Percentiles rank a stretch among this genome's conserved stretches.
These are phyloP conservation scores for Papiliotrema flavescens DNA, from an alignment of 1,284 basidiomycete genomes.

Conservation along the genomic window DNA sequence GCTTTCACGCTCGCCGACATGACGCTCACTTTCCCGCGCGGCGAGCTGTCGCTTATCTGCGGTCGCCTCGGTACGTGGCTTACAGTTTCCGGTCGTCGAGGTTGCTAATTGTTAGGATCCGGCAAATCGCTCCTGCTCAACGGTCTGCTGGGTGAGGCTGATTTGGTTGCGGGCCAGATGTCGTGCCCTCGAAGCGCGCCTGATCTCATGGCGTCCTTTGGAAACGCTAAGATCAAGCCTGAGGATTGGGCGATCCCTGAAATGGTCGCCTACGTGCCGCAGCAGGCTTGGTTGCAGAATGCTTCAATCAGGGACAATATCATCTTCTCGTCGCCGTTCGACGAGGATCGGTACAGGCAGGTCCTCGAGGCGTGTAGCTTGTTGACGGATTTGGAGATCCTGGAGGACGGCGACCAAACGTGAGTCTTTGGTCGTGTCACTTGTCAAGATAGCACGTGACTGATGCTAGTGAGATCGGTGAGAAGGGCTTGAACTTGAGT, in stretches of 20 bases:
- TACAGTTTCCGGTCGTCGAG: background rate
- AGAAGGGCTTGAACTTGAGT: slow-evolving; percentile 68
- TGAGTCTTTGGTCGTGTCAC: slow-evolving; percentile 9
- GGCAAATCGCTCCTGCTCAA: slow-evolving; percentile 75
- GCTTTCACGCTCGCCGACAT: slow-evolving; percentile 81
- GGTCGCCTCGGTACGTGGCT: slow-evolving; percentile 53
- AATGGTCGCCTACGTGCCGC: slow-evolving; percentile 83
- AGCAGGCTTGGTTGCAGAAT: slow-evolving; percentile 70
- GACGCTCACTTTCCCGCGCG: slow-evolving; percentile 69
- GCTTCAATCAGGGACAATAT: slow-evolving; percentile 94
- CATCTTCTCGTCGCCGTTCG: slow-evolving; percentile 77
- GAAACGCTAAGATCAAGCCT: slow-evolving; percentile 35
- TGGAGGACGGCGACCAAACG: slow-evolving; percentile 91
- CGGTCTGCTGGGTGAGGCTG: slow-evolving; percentile 87
- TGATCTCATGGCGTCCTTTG: slow-evolving; percentile 64
- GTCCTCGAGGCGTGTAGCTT: slow-evolving; percentile 76
- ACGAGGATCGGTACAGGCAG: slow-evolving; percentile 70
- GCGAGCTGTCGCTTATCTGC: slow-evolving; percentile 74
- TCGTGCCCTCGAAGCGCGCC: slow-evolving; percentile 78
- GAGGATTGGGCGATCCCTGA: slow-evolving; percentile 73
- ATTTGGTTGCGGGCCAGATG: slow-evolving; percentile 66
- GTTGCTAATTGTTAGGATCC: slow-evolving; percentile 55
- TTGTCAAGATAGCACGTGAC: background rate
- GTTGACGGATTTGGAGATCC: slow-evolving; percentile 75
- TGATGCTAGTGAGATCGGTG: slow-evolving; percentile 48